Conservation (phyloP, 345 rosid genomes). For the Camelina hispida region DNA sequence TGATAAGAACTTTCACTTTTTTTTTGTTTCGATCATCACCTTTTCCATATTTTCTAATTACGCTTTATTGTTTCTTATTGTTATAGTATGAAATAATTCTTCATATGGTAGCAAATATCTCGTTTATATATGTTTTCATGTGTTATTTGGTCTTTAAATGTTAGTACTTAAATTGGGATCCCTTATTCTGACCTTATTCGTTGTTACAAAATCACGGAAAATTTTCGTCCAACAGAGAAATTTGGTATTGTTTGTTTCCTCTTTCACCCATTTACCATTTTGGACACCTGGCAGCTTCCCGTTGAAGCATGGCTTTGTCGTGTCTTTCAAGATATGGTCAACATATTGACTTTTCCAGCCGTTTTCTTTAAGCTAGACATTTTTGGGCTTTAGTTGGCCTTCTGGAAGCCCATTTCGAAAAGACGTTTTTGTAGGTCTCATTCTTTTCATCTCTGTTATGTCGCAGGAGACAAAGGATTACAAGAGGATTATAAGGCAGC, state of each 20-base stretch:
- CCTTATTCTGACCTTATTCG: neutral
- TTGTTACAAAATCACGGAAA: conserved; percentile 3
- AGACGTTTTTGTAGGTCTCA: neutral
- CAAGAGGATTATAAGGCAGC: conserved; percentile 57
- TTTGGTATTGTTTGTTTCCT: neutral
- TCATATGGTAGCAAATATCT: conserved; percentile 20
- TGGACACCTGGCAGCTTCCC: conserved; percentile 43
- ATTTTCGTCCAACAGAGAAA: neutral
- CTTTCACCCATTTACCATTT: conserved; percentile 14
- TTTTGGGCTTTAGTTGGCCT: conserved; percentile 34
- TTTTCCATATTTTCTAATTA: conserved; percentile 14
- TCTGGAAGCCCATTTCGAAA: conserved; percentile 3
- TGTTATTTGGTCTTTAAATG: neutral
- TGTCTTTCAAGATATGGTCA: conserved; percentile 44
- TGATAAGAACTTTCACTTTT: conserved; percentile 4
- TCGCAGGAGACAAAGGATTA: conserved; percentile 53
- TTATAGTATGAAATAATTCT: neutral
- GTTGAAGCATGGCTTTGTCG: conserved; percentile 41
- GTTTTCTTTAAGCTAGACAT: neutral
- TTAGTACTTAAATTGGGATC: too few species aligned
- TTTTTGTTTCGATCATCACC: conserved; percentile 19
- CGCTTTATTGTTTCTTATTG: neutral
- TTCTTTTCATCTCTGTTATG: neutral
- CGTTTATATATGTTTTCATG: neutral
- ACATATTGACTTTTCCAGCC: conserved; percentile 33